Evolutionary conservation across 495 filamentous ascomycete genomes (phyloP).

Genomic region (Penicillium herquei): DNA sequence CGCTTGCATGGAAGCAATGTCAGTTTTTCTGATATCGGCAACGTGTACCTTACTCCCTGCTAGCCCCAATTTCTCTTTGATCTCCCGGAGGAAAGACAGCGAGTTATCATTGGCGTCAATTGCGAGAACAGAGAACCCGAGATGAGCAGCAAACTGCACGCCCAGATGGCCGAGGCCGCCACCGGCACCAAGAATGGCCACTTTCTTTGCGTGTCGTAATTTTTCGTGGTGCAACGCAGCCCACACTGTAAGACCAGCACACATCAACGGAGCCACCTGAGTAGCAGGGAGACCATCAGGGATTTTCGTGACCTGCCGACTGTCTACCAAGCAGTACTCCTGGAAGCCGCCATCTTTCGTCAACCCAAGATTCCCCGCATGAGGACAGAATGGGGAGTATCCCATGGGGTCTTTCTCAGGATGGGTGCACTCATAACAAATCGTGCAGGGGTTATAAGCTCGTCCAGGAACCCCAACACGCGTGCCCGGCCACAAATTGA

Average conservation of each 20-base stretch:
- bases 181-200: not conserved
- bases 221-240: not conserved
- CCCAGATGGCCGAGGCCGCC: not conserved
- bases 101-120: not conserved
- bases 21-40: no score
- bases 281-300: not conserved
- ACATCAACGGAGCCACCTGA: conserved; percentile 59
- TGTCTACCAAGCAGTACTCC: not conserved
- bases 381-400: no score
- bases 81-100: no score
- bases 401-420: no score
- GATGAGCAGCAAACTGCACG: not conserved
- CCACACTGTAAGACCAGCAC: conserved; percentile 42
- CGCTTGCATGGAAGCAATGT: no score
- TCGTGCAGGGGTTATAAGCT: no score
- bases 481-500: no score
- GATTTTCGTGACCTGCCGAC: not conserved
- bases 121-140: not conserved
- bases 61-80: no score
- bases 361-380: no score
- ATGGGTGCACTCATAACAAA: no score
- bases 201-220: not conserved
- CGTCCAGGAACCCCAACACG: no score
- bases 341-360: not conserved
- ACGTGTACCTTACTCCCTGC: no score